These are phyloP conservation scores for Rhodotorula sp. DNA, from an alignment of 1,284 basidiomycete species.

Conservation along the genomic window DNA sequence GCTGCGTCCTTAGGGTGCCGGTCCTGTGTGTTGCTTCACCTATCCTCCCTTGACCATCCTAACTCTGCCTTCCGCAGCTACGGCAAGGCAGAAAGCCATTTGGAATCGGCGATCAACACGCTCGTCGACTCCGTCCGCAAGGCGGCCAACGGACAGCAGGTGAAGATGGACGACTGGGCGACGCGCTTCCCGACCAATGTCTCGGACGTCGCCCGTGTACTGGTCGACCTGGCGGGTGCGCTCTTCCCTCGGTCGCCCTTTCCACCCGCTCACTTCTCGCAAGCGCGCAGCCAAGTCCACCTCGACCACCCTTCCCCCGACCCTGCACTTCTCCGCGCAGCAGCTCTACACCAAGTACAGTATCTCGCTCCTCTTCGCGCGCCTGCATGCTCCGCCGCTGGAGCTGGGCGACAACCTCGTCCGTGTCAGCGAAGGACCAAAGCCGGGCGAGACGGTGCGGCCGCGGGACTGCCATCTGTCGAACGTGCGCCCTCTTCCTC, in stretches of 20 bases:
- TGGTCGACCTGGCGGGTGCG: slow-evolving; percentile 68
- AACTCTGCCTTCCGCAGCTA: slow-evolving; percentile 59
- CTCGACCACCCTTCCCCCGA: slow-evolving; percentile 59
- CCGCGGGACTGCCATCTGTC: slow-evolving; percentile 69
- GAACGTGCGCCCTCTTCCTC: slow-evolving; percentile 18
- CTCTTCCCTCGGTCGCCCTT: neutral
- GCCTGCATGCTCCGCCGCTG: slow-evolving; percentile 60
- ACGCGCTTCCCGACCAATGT: slow-evolving; percentile 78
- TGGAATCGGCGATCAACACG: slow-evolving; percentile 76
- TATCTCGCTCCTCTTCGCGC: slow-evolving; percentile 73
- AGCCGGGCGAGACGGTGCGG: slow-evolving; percentile 62
- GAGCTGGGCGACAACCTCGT: slow-evolving; percentile 60
- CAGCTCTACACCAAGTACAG: slow-evolving; percentile 82
- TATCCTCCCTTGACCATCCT: too few species aligned
- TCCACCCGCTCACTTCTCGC: neutral
- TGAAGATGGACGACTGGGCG: slow-evolving; percentile 85
- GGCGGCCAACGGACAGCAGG: slow-evolving; percentile 64
- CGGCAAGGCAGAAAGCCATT: slow-evolving; percentile 71
- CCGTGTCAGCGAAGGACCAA: slow-evolving; percentile 66
- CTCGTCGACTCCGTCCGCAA: slow-evolving; percentile 74
- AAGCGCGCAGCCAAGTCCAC: slow-evolving; percentile 43
- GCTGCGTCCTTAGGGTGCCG: slow-evolving; percentile 72
- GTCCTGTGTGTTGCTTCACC: slow-evolving; percentile 63
- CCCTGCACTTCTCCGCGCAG: slow-evolving; percentile 71
- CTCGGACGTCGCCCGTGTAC: slow-evolving; percentile 42